Evolutionary conservation across 768 basidiomycete genomes (phyloP).

Genomic region (Hortiboletus campestris): DNA sequence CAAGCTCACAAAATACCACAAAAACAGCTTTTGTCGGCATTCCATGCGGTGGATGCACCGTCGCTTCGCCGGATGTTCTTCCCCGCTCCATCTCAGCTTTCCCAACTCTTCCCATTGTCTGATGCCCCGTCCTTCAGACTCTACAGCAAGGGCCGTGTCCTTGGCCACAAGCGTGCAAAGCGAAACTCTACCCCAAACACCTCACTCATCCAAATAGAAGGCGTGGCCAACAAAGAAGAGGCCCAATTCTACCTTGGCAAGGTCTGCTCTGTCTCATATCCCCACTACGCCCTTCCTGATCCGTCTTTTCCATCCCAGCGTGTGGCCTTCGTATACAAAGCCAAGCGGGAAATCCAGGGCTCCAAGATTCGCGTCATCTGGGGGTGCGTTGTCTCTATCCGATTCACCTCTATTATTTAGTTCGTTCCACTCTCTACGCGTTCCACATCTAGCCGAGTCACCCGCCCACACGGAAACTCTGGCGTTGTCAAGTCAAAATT

Average conservation of each 20-base stretch:
- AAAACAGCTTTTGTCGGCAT: background rate
- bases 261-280: constrained; percentile 46
- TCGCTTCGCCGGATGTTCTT: constrained; percentile 12
- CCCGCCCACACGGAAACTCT: constrained; percentile 89
- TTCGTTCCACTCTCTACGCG: background rate
- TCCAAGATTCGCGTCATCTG: constrained; percentile 97
- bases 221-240: constrained; percentile 89
- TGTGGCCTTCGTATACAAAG: constrained; percentile 97
- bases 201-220: constrained; percentile 95
- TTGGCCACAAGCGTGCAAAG: constrained; percentile 98
- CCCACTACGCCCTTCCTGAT: background rate
- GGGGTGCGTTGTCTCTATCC: constrained; percentile 62
- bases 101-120: background rate
- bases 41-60: constrained; percentile 15
- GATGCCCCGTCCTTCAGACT: constrained; percentile 52
- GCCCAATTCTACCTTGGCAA: constrained; percentile 99
- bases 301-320: constrained; percentile 49
- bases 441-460: constrained; percentile 65
- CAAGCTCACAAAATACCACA: background rate
- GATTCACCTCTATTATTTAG: background rate
- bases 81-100: no score
- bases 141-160: constrained; percentile 93
- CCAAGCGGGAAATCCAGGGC: constrained; percentile 91
- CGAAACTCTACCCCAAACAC: constrained; percentile 96
- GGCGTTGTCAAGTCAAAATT: constrained; percentile 98